These are phyloP conservation scores for Chenopodium suecicum DNA, from an alignment of 148 eudicot genomes.

Conservation along the genomic window DNA sequence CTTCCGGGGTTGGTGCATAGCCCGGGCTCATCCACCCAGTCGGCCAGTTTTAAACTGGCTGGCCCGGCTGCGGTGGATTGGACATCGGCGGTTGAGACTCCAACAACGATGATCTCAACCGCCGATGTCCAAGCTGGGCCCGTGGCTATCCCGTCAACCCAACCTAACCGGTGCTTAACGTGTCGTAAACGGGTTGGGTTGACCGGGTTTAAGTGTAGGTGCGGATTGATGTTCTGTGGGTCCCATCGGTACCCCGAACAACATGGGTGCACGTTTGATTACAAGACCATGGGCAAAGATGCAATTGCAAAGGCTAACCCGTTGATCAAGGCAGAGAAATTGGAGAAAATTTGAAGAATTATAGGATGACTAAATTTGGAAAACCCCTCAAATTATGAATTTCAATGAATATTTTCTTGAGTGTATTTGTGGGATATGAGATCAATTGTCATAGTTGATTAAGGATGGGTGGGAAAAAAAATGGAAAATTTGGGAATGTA, in stretches of 20 bases:
- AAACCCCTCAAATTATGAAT: not conserved
- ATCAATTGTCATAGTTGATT: not conserved
- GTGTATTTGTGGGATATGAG: conserved; percentile 11
- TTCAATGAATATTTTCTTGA: conserved; percentile 9
- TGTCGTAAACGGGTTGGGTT: conserved; percentile 58
- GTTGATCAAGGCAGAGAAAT: conserved; percentile 49
- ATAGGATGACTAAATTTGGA: not conserved
- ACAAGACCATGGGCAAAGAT: conserved; percentile 49
- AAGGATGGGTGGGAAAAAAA: not conserved
- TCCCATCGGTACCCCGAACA: conserved; percentile 65
- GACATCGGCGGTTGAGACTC: conserved; percentile 4
- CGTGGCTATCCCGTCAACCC: conserved; percentile 7
- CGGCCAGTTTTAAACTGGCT: not conserved
- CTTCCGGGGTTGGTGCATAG: not conserved
- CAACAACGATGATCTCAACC: not conserved
- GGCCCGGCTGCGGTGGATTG: conserved; percentile 18
- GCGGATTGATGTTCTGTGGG: conserved; percentile 59
- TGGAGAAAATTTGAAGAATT: conserved; percentile 41
- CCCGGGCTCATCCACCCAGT: conserved; percentile 12
- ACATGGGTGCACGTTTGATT: conserved; percentile 60
- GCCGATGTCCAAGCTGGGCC: conserved; percentile 10
- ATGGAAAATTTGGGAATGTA: conserved; percentile 8
- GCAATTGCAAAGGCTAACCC: conserved; percentile 70
- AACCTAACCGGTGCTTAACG: conserved; percentile 42
- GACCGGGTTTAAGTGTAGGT: conserved; percentile 59